Evolutionary conservation across 208 protist species (phyloP).

Genomic region (Balamuthia mandrillaris): DNA sequence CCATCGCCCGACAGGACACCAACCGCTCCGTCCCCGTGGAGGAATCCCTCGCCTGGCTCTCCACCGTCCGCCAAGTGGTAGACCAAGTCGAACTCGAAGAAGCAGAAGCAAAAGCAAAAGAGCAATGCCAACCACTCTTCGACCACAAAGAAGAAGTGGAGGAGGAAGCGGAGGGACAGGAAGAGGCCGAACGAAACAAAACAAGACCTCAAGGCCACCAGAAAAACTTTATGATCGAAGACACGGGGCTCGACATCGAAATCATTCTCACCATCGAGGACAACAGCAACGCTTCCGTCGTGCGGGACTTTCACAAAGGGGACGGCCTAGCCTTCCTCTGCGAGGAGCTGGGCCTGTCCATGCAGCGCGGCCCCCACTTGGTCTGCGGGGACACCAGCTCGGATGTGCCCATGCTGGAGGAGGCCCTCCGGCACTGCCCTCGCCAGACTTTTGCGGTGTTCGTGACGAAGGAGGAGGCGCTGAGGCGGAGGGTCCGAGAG

Average conservation of each 20-base stretch:
- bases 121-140: too few relatives aligned
- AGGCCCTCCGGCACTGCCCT: conserved; percentile 7
- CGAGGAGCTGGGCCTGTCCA: background rate
- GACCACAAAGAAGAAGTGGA: too few relatives aligned
- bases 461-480: too few relatives aligned
- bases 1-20: too few relatives aligned
- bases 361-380: background rate
- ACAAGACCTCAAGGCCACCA: conserved; percentile 6
- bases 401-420: conserved; percentile 34
- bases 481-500: too few relatives aligned
- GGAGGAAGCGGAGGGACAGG: too few relatives aligned
- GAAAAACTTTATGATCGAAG: background rate
- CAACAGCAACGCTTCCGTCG: background rate
- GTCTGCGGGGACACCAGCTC: conserved; percentile 22
- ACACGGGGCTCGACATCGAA: conserved; percentile 37
- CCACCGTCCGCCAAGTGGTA: too few relatives aligned
- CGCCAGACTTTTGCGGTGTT: conserved; percentile 17
- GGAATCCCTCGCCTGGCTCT: too few relatives aligned
- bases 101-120: too few relatives aligned
- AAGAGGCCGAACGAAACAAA: conserved; percentile 14
- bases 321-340: conserved; percentile 6
- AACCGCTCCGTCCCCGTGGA: too few relatives aligned
- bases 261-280: background rate
- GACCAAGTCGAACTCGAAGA: too few relatives aligned
- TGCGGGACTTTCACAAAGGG: conserved; percentile 27